Evolutionary conservation across 768 basidiomycete genomes (phyloP).

Genomic region (Serendipita vermifera): DNA sequence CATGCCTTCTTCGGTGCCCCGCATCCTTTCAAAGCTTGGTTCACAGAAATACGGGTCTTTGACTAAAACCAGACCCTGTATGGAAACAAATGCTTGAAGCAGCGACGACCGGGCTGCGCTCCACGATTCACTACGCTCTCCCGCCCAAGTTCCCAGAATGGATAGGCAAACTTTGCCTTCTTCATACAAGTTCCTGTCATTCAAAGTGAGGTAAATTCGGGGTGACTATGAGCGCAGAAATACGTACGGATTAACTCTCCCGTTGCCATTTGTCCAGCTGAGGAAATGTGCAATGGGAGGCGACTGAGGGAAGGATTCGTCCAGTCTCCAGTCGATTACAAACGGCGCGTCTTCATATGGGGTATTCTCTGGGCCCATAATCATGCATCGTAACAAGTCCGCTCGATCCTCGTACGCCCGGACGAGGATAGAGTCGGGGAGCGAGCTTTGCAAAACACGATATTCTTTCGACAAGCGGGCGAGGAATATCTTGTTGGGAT

Average conservation of each 20-base stretch:
- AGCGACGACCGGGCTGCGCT: slow-evolving; percentile 71
- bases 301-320: slow-evolving; percentile 58
- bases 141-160: slow-evolving; percentile 84
- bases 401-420: slow-evolving; percentile 81
- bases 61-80: slow-evolving; percentile 85
- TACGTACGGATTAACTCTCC: slow-evolving; percentile 76
- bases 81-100: slow-evolving; percentile 84
- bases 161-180: slow-evolving; percentile 92
- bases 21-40: slow-evolving; percentile 83
- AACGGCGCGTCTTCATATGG: slow-evolving; percentile 94
- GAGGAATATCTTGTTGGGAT: slow-evolving; percentile 62
- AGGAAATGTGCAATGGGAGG: slow-evolving; percentile 83
- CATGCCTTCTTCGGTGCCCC: slow-evolving; percentile 79
- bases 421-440: slow-evolving; percentile 69
- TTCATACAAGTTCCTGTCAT: slow-evolving; percentile 70
- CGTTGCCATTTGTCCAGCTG: slow-evolving; percentile 91
- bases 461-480: slow-evolving; percentile 74
- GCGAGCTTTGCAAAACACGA: slow-evolving; percentile 38
- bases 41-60: slow-evolving; percentile 89
- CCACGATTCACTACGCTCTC: slow-evolving; percentile 82
- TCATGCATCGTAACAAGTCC: slow-evolving; percentile 76
- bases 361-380: slow-evolving; percentile 86
- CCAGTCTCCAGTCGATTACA: slow-evolving; percentile 87
- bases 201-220: neutral
- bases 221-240: slow-evolving; percentile 8